A percentile compares a stretch with the other conserved stretches of the same genome.
Evolutionary conservation across 371 early-diverging fungal species (phyloP).

Genomic region (Saksenaea vasiformis): DNA sequence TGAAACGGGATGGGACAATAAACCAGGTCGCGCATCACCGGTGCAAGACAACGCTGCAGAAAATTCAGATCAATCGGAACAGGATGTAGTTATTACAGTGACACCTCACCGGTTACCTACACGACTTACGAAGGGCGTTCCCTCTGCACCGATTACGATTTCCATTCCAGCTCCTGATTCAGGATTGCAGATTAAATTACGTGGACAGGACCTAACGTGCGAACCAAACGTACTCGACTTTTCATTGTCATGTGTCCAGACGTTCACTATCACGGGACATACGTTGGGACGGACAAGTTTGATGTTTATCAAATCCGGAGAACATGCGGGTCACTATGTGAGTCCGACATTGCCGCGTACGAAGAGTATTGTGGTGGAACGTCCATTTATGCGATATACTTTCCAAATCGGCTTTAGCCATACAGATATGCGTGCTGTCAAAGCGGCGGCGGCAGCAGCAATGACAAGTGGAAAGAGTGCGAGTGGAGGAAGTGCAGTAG

Average conservation of each 20-base stretch:
- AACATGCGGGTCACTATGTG: conserved; percentile 55
- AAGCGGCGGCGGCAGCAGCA: conserved; percentile 9
- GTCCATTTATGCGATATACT: conserved; percentile 69
- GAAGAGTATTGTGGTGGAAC: conserved; percentile 65
- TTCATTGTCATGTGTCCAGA: conserved; percentile 52
- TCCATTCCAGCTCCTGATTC: conserved; percentile 63
- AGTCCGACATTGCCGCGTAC: conserved; percentile 57
- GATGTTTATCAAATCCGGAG: conserved; percentile 63
- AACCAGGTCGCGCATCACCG: conserved; percentile 7
- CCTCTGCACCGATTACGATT: conserved; percentile 62
- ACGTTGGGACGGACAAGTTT: conserved; percentile 68
- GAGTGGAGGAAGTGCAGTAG: background rate
- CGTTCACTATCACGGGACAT: conserved; percentile 64
- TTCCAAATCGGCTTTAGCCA: conserved; percentile 63
- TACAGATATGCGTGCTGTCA: conserved; percentile 25
- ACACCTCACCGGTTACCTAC: conserved; percentile 58
- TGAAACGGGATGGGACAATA: conserved; percentile 61
- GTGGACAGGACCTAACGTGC: conserved; percentile 61
- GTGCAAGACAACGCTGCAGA: conserved; percentile 10
- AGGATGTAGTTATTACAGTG: conserved; percentile 42
- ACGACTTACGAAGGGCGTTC: conserved; percentile 58
- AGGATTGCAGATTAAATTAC: conserved; percentile 62
- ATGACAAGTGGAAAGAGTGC: background rate
- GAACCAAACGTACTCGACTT: conserved; percentile 66
- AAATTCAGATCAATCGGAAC: conserved; percentile 15